phyloP scores from a whole-genome alignment of 148 eudicot species.

The Persicaria maculosa region DNA sequence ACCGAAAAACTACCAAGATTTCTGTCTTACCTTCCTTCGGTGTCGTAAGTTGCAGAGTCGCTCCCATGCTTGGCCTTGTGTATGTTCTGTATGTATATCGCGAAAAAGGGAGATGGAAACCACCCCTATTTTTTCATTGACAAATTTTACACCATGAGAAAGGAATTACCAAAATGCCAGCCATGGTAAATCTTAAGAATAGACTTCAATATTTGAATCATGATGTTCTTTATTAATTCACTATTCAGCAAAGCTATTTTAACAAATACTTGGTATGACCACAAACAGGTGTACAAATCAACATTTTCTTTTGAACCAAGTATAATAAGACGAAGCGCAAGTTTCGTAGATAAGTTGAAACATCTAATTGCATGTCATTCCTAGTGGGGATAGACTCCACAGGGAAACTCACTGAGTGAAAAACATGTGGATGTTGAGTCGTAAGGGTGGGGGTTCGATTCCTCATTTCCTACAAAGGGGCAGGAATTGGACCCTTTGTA shows the following conservation, averaged over 20 bases:
- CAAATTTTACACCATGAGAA: not conserved
- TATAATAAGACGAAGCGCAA: not conserved
- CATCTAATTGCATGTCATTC: not conserved
- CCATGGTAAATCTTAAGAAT: not conserved
- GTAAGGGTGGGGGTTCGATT: no score
- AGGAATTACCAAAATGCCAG: not conserved
- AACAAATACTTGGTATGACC: not conserved
- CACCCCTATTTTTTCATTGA: slow-evolving; percentile 37
- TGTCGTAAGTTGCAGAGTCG: slow-evolving; percentile 64
- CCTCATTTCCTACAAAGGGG: no score
- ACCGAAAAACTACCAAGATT: not conserved
- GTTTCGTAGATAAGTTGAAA: not conserved
- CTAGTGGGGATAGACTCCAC: not conserved
- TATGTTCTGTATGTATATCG: slow-evolving; percentile 52
- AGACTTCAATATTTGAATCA: not conserved
- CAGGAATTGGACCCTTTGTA: no score
- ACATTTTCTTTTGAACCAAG: not conserved
- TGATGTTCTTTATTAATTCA: not conserved
- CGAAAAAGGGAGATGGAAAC: slow-evolving; percentile 50
- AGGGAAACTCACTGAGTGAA: no score
- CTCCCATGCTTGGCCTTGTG: slow-evolving; percentile 73
- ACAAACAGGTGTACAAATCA: not conserved
- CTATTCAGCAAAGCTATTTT: not conserved
- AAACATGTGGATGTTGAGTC: no score
- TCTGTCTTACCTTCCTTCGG: slow-evolving; percentile 60